These are phyloP conservation scores for Neonectria faginata DNA, from an alignment of 2,329 filamentous ascomycete species.

Conservation along the genomic window DNA sequence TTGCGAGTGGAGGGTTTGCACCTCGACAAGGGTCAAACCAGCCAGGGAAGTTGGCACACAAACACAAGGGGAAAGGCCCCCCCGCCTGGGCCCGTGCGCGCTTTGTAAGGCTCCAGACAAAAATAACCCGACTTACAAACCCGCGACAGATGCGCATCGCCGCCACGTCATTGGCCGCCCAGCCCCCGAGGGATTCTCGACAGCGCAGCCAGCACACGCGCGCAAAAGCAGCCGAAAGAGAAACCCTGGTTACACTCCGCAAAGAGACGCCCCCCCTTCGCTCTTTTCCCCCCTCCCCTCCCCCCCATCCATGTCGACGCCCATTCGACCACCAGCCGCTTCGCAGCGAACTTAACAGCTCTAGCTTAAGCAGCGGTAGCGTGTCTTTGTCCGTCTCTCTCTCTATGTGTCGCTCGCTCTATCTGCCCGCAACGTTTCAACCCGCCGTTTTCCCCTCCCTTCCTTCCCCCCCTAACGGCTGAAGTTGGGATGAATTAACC, in stretches of 20 bases:
- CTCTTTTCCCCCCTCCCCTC: not conserved
- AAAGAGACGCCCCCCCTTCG: not conserved
- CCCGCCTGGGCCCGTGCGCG: conserved; percentile 11
- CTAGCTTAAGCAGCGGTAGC: not conserved
- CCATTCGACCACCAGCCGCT: conserved; percentile 8
- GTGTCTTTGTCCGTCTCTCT: not conserved
- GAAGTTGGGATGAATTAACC: not conserved
- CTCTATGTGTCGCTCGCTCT: not conserved
- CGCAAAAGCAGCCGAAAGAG: conserved; percentile 5
- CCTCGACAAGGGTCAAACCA: not conserved
- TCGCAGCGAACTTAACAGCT: not conserved
- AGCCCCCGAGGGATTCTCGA: conserved; percentile 4
- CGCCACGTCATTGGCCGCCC: conserved; percentile 11
- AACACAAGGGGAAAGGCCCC: no score
- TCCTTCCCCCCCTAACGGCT: not conserved
- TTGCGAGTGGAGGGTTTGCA: not conserved
- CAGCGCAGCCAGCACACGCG: conserved; percentile 16
- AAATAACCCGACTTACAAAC: conserved; percentile 30
- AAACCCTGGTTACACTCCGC: conserved; percentile 4
- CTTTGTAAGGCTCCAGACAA: conserved; percentile 26
- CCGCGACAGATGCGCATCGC: conserved; percentile 26
- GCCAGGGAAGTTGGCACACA: no score
- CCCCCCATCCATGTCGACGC: conserved; percentile 4
- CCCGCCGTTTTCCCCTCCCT: not conserved
- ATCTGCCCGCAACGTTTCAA: conserved; percentile 5